A percentile compares a stretch with the other conserved stretches of the same genome.
phyloP scores from a whole-genome alignment of 2,329 filamentous ascomycete genomes.

The Aspergillus brunneoviolaceus region DNA sequence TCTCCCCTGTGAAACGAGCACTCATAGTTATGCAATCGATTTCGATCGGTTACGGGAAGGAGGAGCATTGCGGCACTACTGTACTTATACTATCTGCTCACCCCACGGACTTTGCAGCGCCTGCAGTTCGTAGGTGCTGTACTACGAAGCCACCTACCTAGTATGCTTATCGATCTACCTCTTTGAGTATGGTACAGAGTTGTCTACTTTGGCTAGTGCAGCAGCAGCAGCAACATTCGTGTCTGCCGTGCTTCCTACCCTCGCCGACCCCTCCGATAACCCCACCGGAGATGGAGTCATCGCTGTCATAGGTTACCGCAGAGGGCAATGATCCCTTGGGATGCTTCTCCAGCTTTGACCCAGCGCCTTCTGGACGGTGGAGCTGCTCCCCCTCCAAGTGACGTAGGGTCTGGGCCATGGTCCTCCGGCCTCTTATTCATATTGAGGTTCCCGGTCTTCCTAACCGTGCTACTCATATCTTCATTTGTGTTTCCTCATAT shows the following conservation, averaged over 20 bases:
- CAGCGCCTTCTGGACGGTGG: background rate
- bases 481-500: background rate
- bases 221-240: background rate
- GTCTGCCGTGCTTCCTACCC: background rate
- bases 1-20: background rate
- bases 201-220: background rate
- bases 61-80: no score
- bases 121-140: background rate
- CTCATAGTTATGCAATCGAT: no score
- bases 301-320: constrained; percentile 3
- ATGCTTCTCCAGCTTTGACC: background rate
- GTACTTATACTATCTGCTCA: background rate
- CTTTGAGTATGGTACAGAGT: background rate
- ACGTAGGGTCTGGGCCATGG: background rate
- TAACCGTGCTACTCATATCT: background rate
- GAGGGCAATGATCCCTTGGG: background rate
- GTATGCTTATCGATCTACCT: background rate
- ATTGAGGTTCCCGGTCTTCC: background rate
- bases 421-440: background rate
- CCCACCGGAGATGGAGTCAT: constrained; percentile 4
- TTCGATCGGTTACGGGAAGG: no score
- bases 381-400: background rate
- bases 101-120: background rate
- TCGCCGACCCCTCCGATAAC: background rate
- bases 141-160: background rate